Evolutionary conservation across 148 eudicot species (phyloP), one percentile per base, ranked within the genome.

Genomic region (Camellia japonica): DNA sequence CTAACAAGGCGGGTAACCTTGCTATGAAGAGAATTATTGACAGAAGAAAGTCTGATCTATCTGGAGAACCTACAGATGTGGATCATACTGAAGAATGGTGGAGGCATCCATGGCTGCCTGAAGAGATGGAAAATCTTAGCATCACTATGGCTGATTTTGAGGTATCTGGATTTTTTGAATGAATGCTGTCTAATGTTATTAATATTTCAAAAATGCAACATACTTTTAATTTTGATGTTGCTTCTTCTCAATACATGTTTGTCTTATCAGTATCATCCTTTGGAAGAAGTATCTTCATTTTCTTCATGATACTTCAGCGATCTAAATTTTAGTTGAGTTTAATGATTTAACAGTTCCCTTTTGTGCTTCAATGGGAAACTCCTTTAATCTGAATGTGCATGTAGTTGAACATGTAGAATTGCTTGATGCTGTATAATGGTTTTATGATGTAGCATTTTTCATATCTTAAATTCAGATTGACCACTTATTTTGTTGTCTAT

Each of bases 101-200:
- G 97, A 89, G 73, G 83, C 66, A 80, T 55, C 92, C 93, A 4
- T 89, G 90, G 90, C 89, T 88, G n/a, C 81, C 85, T 64, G 95
- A 91, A 84, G 93, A 91, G 60, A 80, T 91, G 86, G 90, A 85
- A 65, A 85, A 89, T 66, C 88, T 89, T 10, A 80, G 86, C 85
- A 91, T 93, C 54, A 89, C 84, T 19, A 90, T 93, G 93, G 82
- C 85, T 79, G 95, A 93, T 86, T 93, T 93, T 87, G 97, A 94
- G 98, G 98, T 94, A 83, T 14, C 49, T 60, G 20, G 11, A 44
- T 7, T 49, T 52, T 19, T 69, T 46, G 16, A 6, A 44, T 46
- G 12, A 14, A 51, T 38, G 20, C 77, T 73, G 7, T 41, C 43
- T 13, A 43, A 16, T 49, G 11, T 16, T 15, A 62, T n/a, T 14